Percentiles rank a stretch among this genome's conserved stretches.
These are phyloP conservation scores for Saccharomyces hybrid DNA, from an alignment of 1,139 yeast species.

Conservation along the genomic window DNA sequence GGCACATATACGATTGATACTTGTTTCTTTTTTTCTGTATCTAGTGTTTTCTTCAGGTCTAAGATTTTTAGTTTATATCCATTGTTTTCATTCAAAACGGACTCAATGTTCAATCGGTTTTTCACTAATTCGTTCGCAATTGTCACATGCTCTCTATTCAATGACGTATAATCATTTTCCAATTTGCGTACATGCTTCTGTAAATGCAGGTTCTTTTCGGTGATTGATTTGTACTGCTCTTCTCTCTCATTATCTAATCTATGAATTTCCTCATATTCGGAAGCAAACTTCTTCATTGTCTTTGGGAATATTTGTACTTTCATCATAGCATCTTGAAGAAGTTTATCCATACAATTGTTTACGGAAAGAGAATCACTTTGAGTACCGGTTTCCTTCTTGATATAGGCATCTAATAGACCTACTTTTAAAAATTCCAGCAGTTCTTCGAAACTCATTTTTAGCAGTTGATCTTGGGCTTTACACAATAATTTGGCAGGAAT, in stretches of 20 bases:
- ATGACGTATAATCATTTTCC: slow-evolving; percentile 59
- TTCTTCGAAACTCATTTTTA: slow-evolving; percentile 63
- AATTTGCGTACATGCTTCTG: slow-evolving; percentile 66
- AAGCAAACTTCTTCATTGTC: slow-evolving; percentile 57
- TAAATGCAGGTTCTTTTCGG: slow-evolving; percentile 61
- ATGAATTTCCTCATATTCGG: slow-evolving; percentile 70
- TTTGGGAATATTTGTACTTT: slow-evolving; percentile 61
- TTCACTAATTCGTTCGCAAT: slow-evolving; percentile 66
- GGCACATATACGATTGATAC: slow-evolving; percentile 32
- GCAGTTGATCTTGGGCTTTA: slow-evolving; percentile 51
- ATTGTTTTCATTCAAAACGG: slow-evolving; percentile 57
- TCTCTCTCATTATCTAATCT: slow-evolving; percentile 59
- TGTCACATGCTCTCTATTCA: slow-evolving; percentile 36
- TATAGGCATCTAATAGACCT: slow-evolving; percentile 54
- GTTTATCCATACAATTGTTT: slow-evolving; percentile 37
- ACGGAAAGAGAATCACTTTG: slow-evolving; percentile 42
- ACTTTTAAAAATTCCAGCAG: slow-evolving; percentile 70
- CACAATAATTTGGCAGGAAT: slow-evolving; percentile 77
- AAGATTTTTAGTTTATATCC: slow-evolving; percentile 47
- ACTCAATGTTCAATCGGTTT: slow-evolving; percentile 56
- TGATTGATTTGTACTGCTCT: slow-evolving; percentile 60
- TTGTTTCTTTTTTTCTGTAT: slow-evolving; percentile 26
- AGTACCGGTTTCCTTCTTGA: slow-evolving; percentile 29
- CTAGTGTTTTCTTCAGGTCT: slow-evolving; percentile 37
- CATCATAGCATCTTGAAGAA: slow-evolving; percentile 73